Evolutionary conservation across 2,329 filamentous ascomycete species (phyloP).

Genomic region (Aspergillus awamori): DNA sequence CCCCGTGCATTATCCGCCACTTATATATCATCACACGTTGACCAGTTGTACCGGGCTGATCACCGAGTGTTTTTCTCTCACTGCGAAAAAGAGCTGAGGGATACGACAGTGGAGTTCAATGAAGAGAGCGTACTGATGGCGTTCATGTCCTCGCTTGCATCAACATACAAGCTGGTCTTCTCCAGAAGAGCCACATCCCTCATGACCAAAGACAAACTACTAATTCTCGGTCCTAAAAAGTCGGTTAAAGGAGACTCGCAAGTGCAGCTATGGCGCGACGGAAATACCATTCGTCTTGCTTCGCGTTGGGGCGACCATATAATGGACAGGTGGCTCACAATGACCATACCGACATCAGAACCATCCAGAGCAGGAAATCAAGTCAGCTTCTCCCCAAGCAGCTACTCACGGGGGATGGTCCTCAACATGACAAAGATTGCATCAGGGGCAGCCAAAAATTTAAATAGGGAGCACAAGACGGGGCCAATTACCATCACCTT

Average conservation of each 20-base stretch:
- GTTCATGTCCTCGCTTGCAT: conserved; percentile 34
- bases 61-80: conserved; percentile 32
- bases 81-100: conserved; percentile 29
- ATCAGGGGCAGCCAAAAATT: conserved; percentile 29
- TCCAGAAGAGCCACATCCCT: conserved; percentile 31
- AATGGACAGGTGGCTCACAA: conserved; percentile 34
- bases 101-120: conserved; percentile 26
- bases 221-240: conserved; percentile 25
- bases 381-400: conserved; percentile 23
- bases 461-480: conserved; percentile 18
- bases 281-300: conserved; percentile 28
- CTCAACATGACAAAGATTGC: conserved; percentile 35
- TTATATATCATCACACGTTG: conserved; percentile 36
- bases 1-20: conserved; percentile 30
- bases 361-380: conserved; percentile 26
- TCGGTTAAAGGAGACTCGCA: conserved; percentile 32
- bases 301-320: conserved; percentile 32
- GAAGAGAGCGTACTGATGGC: conserved; percentile 21
- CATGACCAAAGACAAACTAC: conserved; percentile 27
- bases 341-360: conserved; percentile 24
- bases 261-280: conserved; percentile 35
- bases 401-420: conserved; percentile 28
- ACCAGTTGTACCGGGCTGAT: conserved; percentile 32
- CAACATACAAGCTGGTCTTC: conserved; percentile 31
- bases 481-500: conserved; percentile 33